Percentiles rank a stretch among this genome's conserved stretches.
These are phyloP conservation scores for Syzygium syzygioides DNA, from an alignment of 441 rosid species.

Conservation along the genomic window DNA sequence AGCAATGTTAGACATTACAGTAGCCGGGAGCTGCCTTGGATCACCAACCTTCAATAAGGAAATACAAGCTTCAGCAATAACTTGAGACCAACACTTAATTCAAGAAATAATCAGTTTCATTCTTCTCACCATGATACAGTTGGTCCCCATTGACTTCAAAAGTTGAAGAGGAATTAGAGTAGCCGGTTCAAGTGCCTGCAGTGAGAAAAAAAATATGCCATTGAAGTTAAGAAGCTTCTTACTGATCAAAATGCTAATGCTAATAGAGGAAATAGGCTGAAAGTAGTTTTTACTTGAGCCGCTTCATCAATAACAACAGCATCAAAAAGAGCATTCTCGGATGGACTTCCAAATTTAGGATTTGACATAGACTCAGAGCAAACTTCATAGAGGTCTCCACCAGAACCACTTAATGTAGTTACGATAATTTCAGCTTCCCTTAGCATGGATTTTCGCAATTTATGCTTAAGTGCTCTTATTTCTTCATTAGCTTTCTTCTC, in stretches of 20 bases:
- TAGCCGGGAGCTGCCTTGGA: conserved; percentile 99
- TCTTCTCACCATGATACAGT: conserved; percentile 79
- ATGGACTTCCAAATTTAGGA: conserved; percentile 64
- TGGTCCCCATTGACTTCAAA: conserved; percentile 81
- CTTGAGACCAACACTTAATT: background rate
- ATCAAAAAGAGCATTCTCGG: conserved; percentile 86
- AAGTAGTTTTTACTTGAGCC: conserved; percentile 63
- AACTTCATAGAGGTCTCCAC: conserved; percentile 95
- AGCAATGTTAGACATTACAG: conserved; percentile 94
- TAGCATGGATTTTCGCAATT: conserved; percentile 70
- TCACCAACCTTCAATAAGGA: conserved; percentile 79
- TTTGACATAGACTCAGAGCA: conserved; percentile 81
- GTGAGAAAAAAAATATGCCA: conserved; percentile 14
- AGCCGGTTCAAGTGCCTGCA: conserved; percentile 98
- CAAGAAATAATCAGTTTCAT: conserved; percentile 5
- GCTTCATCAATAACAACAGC: conserved; percentile 98
- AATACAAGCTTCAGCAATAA: conserved; percentile 10
- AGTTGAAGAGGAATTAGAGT: conserved; percentile 97
- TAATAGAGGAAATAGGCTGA: background rate
- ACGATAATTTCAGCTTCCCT: conserved; percentile 97
- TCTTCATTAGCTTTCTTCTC: conserved; percentile 78
- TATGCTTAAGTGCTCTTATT: conserved; percentile 61
- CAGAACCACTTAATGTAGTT: conserved; percentile 95
- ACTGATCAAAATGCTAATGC: conserved; percentile 2
- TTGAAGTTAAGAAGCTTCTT: conserved; percentile 7